A percentile compares a stretch with the other conserved stretches of the same genome.
Evolutionary conservation across 2,329 filamentous ascomycete species (phyloP).

Genomic region (Leptodontidium sp.): DNA sequence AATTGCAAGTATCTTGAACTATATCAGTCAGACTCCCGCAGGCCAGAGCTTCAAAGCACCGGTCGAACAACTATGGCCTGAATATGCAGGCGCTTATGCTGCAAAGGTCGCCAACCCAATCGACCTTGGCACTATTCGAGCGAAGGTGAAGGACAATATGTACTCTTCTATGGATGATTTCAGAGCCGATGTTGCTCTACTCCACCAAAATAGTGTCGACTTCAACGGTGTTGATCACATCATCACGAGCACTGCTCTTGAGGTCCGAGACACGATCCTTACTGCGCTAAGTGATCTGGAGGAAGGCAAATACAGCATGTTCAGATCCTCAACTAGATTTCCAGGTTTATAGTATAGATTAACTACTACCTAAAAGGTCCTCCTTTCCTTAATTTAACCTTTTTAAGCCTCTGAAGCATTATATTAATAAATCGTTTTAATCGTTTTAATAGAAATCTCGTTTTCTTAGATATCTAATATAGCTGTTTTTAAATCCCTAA

Average conservation of each 20-base stretch:
- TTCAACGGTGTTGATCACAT: constrained; percentile 85
- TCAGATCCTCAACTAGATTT: not conserved
- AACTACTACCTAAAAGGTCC: too few species aligned
- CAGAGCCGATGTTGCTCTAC: constrained; percentile 75
- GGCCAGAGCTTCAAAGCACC: constrained; percentile 78
- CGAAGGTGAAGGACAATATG: constrained; percentile 70
- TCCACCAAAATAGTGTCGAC: constrained; percentile 77
- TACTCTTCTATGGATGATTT: constrained; percentile 77
- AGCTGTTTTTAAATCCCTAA: too few species aligned
- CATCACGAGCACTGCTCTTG: constrained; percentile 66
- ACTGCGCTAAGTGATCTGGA: constrained; percentile 26
- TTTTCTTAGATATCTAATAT: too few species aligned
- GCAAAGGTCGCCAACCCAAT: constrained; percentile 77
- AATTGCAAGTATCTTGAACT: constrained; percentile 23
- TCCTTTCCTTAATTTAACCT: too few species aligned
- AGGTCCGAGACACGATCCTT: constrained; percentile 58
- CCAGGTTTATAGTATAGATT: too few species aligned
- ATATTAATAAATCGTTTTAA: too few species aligned
- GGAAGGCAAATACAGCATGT: constrained; percentile 24
- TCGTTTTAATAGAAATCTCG: too few species aligned
- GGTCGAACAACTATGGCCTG: constrained; percentile 77
- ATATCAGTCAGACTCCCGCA: constrained; percentile 27
- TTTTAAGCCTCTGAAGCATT: too few species aligned
- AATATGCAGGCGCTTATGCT: constrained; percentile 76
- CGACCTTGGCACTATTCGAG: constrained; percentile 83